Evolutionary conservation across 371 early-diverging fungal genomes (phyloP), one percentile per base, ranked within the genome.

Genomic region (Rhizomucor miehei): DNA sequence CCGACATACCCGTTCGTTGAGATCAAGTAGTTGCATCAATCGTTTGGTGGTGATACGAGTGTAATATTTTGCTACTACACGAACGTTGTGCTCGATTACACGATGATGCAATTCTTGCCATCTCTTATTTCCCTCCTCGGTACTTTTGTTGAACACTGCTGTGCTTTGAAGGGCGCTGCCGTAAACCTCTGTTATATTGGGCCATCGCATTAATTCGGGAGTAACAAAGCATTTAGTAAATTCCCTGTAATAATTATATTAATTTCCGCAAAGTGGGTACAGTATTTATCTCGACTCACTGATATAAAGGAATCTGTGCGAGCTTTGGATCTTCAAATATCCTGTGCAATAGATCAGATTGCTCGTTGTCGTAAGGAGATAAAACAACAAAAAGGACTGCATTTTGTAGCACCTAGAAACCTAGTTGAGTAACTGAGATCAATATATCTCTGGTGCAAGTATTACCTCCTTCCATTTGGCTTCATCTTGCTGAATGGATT

Each of bases 11-110:
- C 69, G 69, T 48, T 75, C 74, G 20, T 63, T 75, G 60, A 75
- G 54, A 61, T 79, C 79, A 45, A 75, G 56, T 13, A 76, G 56
- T 48, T 74, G 76, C 25, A 72, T 71, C 53, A 75, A 62, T 50
- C 76, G 84, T 69, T 84, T 82, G 39, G 87, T 83, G 8, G 91
- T 83, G 45, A 97, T 90, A 36, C 93, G 86, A 19, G 89, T 89
- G 69, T 98, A 98, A 70, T 96, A 97, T 67, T 91, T 90, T 41
- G 95, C 92, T 60, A 97, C 82, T 3, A 98, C 96, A 10, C 97
- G 92, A 59, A 97, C 89, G 67, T 98, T 98, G 87, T 97, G 99
- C 66, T 98, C 99, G 57, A 94, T 90, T 6, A 96, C 94, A 20
- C 99, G 88, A 57, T 91, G 82, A 63, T 94, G 95, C 56, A 98